phyloP scores from a whole-genome alignment of 768 basidiomycete genomes.

The Boletus vinaceobasis region DNA sequence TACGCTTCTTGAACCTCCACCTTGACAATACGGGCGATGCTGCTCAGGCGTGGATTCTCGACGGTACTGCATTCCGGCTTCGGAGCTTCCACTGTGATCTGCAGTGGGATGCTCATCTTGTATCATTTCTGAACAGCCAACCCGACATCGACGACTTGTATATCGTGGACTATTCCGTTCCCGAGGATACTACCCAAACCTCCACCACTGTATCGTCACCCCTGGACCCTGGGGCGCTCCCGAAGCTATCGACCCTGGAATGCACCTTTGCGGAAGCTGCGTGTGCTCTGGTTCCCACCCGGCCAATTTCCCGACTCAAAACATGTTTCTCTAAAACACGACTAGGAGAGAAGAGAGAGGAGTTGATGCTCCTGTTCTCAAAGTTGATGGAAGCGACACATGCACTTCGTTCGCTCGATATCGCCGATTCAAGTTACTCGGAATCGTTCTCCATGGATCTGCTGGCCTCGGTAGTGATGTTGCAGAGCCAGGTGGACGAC shows the following conservation, averaged over 20 bases:
- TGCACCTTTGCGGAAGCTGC: slow-evolving; percentile 70
- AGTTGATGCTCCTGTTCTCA: slow-evolving; percentile 47
- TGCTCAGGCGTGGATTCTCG: slow-evolving; percentile 37
- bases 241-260: slow-evolving; percentile 51
- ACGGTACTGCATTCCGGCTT: slow-evolving; percentile 50
- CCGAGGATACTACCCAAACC: slow-evolving; percentile 6
- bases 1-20: slow-evolving; percentile 54
- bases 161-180: slow-evolving; percentile 33
- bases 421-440: slow-evolving; percentile 59
- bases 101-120: slow-evolving; percentile 56
- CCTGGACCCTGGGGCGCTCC: slow-evolving; percentile 37
- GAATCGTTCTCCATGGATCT: slow-evolving; percentile 54
- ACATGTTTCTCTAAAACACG: slow-evolving; percentile 63
- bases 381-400: slow-evolving; percentile 43
- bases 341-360: slow-evolving; percentile 46
- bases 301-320: slow-evolving; percentile 61
- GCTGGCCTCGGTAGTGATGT: slow-evolving; percentile 40
- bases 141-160: slow-evolving; percentile 28
- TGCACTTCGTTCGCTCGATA: slow-evolving; percentile 51
- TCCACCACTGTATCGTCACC: slow-evolving; percentile 16
- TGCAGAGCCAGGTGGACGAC: slow-evolving; percentile 33
- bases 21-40: slow-evolving; percentile 25
- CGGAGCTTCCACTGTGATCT: slow-evolving; percentile 62
- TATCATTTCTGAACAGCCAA: slow-evolving; percentile 32
- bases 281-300: slow-evolving; percentile 49